These are phyloP conservation scores for Collybiopsis confluens DNA, from an alignment of 768 basidiomycete species.

Conservation along the genomic window DNA sequence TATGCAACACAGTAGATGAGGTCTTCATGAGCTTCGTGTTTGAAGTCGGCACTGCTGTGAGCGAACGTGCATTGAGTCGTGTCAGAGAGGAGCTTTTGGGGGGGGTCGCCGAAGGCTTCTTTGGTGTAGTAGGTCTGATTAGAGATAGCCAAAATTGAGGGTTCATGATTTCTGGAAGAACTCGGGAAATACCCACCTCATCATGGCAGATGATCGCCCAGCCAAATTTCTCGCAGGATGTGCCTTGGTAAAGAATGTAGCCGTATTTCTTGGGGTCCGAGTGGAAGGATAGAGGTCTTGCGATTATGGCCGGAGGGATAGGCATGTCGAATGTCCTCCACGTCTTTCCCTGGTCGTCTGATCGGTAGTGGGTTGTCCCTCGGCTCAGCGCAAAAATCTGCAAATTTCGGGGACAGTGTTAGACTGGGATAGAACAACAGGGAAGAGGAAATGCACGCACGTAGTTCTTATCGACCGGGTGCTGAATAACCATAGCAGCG, in stretches of 20 bases:
- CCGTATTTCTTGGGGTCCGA: conserved; percentile 67
- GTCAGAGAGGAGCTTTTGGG: conserved; percentile 60
- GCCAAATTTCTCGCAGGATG: conserved; percentile 48
- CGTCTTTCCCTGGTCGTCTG: conserved; percentile 80
- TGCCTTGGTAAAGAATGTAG: conserved; percentile 78
- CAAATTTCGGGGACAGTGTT: too few species aligned
- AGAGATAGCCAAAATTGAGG: too few species aligned
- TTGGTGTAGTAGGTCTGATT: conserved; percentile 84
- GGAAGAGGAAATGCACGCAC: conserved; percentile 18
- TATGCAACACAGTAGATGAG: conserved; percentile 90
- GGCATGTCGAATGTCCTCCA: conserved; percentile 83
- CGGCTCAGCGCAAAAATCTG: conserved; percentile 87
- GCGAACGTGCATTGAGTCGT: conserved; percentile 85
- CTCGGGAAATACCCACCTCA: conserved; percentile 44
- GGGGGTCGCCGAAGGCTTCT: conserved; percentile 67
- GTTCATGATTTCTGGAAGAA: conserved; percentile 6
- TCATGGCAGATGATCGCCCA: conserved; percentile 66
- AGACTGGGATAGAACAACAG: neutral
- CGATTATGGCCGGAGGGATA: conserved; percentile 49
- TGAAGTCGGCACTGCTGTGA: conserved; percentile 80
- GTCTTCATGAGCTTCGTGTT: conserved; percentile 66
- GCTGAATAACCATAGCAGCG: conserved; percentile 73
- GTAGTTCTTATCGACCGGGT: conserved; percentile 78
- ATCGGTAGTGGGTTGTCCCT: conserved; percentile 77
- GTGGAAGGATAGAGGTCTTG: conserved; percentile 81